Base-by-base conservation (phyloP, 345 rosid genomes). In the Hirschfeldia incana region DNA sequence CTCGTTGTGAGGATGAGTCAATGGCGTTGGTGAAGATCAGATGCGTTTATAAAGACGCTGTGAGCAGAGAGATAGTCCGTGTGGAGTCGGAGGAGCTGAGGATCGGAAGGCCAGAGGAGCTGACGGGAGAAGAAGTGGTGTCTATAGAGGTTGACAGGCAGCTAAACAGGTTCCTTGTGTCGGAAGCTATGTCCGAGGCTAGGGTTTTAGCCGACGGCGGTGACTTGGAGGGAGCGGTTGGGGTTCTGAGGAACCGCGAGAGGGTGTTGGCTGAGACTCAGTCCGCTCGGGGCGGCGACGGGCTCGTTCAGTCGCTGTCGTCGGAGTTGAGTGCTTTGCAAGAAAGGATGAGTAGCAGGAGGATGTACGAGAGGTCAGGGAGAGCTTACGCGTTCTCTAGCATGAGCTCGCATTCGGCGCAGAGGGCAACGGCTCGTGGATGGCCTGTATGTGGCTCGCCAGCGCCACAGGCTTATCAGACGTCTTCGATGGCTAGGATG, bases 91-190 rank as follows among this genome's bases (percentile, higher is more conserved):
- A 75, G 67, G 94, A 89, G 57, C 83, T 91, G 51, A 84, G 78
- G 77, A 81, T 84, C 37, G 80, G 80, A 70, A 87, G 98, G 69
- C 91, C 89, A 17, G 79, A 70, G 11, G 46, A 64, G 51, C 64
- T 80, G 65, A 83, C 75, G 8, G 92, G 87, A 63, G 85, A 86
- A 46, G 81, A 64, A 67, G 85, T 67, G 8, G 88, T 87, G 70
- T 91, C 96, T 8, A 77, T 89, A 13, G 98, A 94, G 84, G 97
- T 94, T 51, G 97, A 91, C 83, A 84, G 98, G 72, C 97, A 94
- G 62, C 75, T 87, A 55, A 94, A 90, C 73, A 88, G 98, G 83
- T 86, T 94, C 72, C 89, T 80, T 16, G 94, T 92, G 16, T 93
- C 97, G 0, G 87, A 92, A 79, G 90, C 90, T 66, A 92, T 94